Evolutionary conservation across 495 filamentous ascomycete genomes (phyloP).

Genomic region (Xylaria castorea): DNA sequence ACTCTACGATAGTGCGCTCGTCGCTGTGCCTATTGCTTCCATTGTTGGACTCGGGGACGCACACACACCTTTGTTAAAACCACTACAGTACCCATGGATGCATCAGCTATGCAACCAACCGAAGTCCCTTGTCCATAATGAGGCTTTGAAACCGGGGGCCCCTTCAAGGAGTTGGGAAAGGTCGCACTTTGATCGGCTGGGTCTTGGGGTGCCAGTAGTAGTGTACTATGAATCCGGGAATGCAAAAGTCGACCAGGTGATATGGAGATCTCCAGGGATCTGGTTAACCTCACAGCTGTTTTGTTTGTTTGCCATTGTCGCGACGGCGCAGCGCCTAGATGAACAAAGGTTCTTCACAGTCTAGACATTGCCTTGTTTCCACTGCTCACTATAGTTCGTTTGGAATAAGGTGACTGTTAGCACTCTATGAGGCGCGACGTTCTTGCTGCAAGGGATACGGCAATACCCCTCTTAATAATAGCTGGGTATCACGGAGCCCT

Average conservation of each 20-base stretch:
- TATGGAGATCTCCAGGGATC: constrained; percentile 25
- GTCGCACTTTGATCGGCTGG: constrained; percentile 20
- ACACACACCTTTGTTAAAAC: constrained; percentile 1
- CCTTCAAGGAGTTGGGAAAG: constrained; percentile 22
- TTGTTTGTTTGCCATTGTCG: constrained; percentile 23
- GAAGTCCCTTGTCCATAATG: constrained; percentile 25
- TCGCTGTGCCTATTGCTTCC: not conserved
- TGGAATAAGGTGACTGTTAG: constrained; percentile 3
- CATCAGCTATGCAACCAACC: constrained; percentile 14
- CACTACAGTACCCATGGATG: constrained; percentile 8
- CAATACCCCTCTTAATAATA: constrained; percentile 9
- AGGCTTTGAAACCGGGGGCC: constrained; percentile 27
- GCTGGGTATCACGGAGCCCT: not conserved
- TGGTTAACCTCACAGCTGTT: constrained; percentile 13
- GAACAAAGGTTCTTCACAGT: not conserved
- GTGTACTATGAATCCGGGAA: constrained; percentile 9
- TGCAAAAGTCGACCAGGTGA: constrained; percentile 16
- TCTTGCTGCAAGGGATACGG: constrained; percentile 14
- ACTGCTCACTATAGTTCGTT: not conserved
- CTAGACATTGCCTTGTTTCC: not conserved
- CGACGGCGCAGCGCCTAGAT: not conserved
- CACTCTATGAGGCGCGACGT: not conserved
- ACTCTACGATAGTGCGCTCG: not conserved
- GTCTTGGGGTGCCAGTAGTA: not conserved
- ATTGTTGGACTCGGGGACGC: constrained; percentile 10